These are phyloP conservation scores for Hyaloscypha bicolor DNA, from an alignment of 495 filamentous ascomycete species.

Conservation along the genomic window DNA sequence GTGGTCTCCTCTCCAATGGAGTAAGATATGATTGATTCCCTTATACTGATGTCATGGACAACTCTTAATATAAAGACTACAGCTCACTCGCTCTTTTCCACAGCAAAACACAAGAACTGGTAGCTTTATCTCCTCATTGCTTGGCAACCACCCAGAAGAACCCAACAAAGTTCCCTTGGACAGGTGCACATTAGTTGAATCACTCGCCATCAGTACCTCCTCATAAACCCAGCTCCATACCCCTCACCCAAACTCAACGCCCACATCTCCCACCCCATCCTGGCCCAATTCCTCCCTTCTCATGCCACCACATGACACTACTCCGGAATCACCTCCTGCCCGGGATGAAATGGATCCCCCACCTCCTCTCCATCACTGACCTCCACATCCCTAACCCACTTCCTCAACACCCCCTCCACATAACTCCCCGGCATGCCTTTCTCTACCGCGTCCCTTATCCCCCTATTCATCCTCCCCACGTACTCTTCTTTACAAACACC, in stretches of 20 bases:
- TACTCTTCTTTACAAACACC: conserved; percentile 26
- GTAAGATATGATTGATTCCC: no score
- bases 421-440: conserved; percentile 22
- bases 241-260: no score
- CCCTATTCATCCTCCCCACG: conserved; percentile 26
- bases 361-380: conserved; percentile 6
- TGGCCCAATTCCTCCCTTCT: no score
- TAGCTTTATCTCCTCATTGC: background rate
- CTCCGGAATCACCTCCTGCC: background rate
- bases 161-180: no score
- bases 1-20: no score
- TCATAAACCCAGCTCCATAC: no score
- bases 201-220: no score
- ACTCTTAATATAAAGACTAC: background rate
- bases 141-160: no score
- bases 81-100: background rate
- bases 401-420: conserved; percentile 23
- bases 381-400: conserved; percentile 21
- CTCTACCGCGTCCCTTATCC: conserved; percentile 23
- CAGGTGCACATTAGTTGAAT: no score
- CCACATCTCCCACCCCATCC: no score
- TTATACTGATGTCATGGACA: background rate
- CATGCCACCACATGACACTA: background rate
- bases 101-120: background rate
- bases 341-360: conserved; percentile 22